Percentiles rank a stretch among this genome's conserved stretches.
Evolutionary conservation across 768 basidiomycete genomes (phyloP).

Genomic region (Gelatoporia subvermispora): DNA sequence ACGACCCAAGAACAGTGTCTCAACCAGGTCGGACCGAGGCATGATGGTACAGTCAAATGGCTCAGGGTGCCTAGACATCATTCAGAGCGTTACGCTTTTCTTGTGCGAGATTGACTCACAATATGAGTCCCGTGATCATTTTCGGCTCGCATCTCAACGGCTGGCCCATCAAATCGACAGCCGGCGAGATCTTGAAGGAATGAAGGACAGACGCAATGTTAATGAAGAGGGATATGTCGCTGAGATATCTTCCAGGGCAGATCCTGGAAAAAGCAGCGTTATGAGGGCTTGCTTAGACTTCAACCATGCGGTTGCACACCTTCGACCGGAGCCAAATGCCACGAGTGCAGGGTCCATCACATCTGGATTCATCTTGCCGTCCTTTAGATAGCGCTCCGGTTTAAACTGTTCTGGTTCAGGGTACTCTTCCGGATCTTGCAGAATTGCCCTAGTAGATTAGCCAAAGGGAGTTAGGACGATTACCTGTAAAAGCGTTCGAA

Average conservation of each 20-base stretch:
- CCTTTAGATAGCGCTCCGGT: conserved; percentile 22
- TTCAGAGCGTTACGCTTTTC: background rate
- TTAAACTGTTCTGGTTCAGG: conserved; percentile 17
- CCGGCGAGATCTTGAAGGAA: conserved; percentile 36
- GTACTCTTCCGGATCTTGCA: too few relatives aligned
- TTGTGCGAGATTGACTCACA: conserved; percentile 27
- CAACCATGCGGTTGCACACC: conserved; percentile 5
- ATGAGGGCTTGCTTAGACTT: background rate
- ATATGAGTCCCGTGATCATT: conserved; percentile 39
- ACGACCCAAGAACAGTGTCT: too few relatives aligned
- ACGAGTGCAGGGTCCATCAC: conserved; percentile 11
- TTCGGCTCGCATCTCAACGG: conserved; percentile 32
- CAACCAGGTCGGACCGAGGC: background rate
- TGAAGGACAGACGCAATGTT: background rate
- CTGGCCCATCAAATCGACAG: conserved; percentile 35
- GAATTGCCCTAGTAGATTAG: conserved; percentile 15
- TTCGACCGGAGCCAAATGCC: conserved; percentile 33
- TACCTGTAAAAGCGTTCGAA: background rate
- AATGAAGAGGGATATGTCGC: background rate
- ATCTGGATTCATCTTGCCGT: conserved; percentile 1
- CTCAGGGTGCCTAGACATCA: background rate
- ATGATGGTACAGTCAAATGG: background rate
- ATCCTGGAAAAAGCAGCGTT: background rate
- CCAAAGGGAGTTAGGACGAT: background rate
- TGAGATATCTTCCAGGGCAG: conserved; percentile 14